These are phyloP conservation scores for Dendrobium huoshanense DNA, from an alignment of 106 monocot genomes.

Conservation along the genomic window DNA sequence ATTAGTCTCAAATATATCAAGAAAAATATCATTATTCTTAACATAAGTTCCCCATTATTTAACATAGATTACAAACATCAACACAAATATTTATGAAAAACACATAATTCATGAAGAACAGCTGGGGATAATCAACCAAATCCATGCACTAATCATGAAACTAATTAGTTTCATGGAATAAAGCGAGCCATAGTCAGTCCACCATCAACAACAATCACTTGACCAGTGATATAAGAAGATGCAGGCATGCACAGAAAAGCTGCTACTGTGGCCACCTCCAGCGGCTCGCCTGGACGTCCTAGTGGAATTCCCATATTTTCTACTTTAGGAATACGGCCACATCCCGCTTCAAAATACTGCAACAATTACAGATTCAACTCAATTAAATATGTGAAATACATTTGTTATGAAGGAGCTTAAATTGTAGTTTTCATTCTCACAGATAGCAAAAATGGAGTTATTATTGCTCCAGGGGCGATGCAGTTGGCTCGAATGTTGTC, in stretches of 20 bases:
- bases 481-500: conserved; percentile 9
- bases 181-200: not conserved
- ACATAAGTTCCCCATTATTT: too few relatives aligned
- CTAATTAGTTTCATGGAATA: too few relatives aligned
- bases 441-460: not conserved
- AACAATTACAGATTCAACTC: not conserved
- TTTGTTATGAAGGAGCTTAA: not conserved
- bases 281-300: not conserved
- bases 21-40: too few relatives aligned
- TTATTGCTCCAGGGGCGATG: not conserved
- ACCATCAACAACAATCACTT: not conserved
- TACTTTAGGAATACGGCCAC: not conserved
- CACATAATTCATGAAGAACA: too few relatives aligned
- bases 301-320: not conserved
- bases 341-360: not conserved
- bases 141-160: too few relatives aligned
- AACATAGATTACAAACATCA: too few relatives aligned
- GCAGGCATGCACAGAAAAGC: conserved; percentile 7
- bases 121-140: too few relatives aligned
- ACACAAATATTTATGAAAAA: too few relatives aligned
- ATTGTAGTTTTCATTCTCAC: not conserved
- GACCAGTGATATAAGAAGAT: conserved; percentile 7
- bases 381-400: not conserved
- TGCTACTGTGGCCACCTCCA: not conserved
- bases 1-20: too few relatives aligned